phyloP scores from a whole-genome alignment of 495 filamentous ascomycete genomes.

The Xylaria grammica region DNA sequence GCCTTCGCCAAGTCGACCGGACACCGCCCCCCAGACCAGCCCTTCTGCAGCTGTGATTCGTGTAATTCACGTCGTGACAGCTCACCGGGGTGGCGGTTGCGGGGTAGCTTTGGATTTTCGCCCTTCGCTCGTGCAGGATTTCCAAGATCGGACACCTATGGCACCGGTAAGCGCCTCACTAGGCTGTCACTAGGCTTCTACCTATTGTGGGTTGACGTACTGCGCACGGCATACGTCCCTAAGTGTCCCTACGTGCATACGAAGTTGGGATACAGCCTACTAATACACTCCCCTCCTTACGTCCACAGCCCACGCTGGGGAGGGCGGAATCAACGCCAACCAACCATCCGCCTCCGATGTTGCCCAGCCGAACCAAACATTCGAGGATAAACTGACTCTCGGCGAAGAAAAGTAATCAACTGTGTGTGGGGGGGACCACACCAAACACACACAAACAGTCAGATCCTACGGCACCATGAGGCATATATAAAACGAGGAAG shows the following conservation, averaged over 20 bases:
- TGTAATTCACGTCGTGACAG: slow-evolving; percentile 14
- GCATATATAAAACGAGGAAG: slow-evolving; percentile 20
- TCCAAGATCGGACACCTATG: slow-evolving; percentile 15
- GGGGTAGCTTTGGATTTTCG: slow-evolving; percentile 21
- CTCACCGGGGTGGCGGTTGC: slow-evolving; percentile 18
- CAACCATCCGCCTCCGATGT: slow-evolving; percentile 17
- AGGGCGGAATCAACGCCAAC: slow-evolving; percentile 7
- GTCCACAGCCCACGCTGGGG: slow-evolving; percentile 15
- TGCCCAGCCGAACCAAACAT: background rate
- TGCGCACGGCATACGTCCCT: background rate
- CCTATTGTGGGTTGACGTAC: slow-evolving; percentile 4
- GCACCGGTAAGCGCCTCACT: slow-evolving; percentile 20
- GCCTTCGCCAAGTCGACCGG: slow-evolving; percentile 22
- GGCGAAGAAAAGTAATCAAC: slow-evolving; percentile 10
- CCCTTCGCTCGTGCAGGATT: slow-evolving; percentile 9
- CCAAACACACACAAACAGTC: slow-evolving; percentile 7
- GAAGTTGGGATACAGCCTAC: background rate
- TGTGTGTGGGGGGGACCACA: slow-evolving; percentile 16
- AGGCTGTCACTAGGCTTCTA: slow-evolving; percentile 4
- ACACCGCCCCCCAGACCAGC: slow-evolving; percentile 9
- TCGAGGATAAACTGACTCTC: slow-evolving; percentile 20
- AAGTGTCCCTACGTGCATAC: slow-evolving; percentile 12
- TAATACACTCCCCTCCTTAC: no score
- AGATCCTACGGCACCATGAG: slow-evolving; percentile 2
- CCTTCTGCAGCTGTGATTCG: slow-evolving; percentile 23